Evolutionary conservation across 2,329 filamentous ascomycete genomes (phyloP).

Genomic region (Ophidiomyces ophidiicola): DNA sequence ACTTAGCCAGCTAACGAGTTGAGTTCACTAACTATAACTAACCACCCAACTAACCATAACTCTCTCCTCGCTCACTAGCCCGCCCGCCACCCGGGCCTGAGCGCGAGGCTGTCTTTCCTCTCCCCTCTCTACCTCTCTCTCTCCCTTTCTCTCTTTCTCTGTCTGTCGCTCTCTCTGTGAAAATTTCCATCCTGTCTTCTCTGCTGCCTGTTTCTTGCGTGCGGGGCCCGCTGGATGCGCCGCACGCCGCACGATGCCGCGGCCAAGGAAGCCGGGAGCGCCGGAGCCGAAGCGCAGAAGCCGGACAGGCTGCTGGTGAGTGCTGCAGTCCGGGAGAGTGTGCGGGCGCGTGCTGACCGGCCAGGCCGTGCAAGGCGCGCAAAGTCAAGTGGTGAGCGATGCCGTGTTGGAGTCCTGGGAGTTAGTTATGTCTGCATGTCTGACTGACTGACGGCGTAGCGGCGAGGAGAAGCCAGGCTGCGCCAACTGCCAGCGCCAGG

Average conservation of each 20-base stretch:
- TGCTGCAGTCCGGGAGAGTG: constrained; percentile 13
- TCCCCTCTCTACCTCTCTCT: too few relatives aligned
- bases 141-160: too few relatives aligned
- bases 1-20: too few relatives aligned
- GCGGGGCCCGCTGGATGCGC: background rate
- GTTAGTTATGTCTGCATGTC: background rate
- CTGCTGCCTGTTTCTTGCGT: background rate
- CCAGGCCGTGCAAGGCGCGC: constrained; percentile 63
- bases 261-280: constrained; percentile 48
- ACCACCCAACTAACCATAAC: too few relatives aligned
- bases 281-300: constrained; percentile 50
- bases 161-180: constrained; percentile 4
- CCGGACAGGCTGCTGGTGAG: constrained; percentile 52
- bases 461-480: constrained; percentile 65
- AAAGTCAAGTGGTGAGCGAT: constrained; percentile 57
- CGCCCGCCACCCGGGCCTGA: too few relatives aligned
- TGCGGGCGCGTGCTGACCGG: constrained; percentile 7
- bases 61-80: too few relatives aligned
- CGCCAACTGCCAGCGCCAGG: constrained; percentile 58
- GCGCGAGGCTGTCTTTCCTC: too few relatives aligned
- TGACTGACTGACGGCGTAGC: constrained; percentile 24
- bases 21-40: too few relatives aligned
- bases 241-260: constrained; percentile 39
- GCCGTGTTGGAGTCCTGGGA: background rate
- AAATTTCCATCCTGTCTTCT: background rate